Evolutionary conservation across 2,329 filamentous ascomycete genomes (phyloP), one percentile per base, ranked within the genome.

Genomic region (Monilinia laxa): DNA sequence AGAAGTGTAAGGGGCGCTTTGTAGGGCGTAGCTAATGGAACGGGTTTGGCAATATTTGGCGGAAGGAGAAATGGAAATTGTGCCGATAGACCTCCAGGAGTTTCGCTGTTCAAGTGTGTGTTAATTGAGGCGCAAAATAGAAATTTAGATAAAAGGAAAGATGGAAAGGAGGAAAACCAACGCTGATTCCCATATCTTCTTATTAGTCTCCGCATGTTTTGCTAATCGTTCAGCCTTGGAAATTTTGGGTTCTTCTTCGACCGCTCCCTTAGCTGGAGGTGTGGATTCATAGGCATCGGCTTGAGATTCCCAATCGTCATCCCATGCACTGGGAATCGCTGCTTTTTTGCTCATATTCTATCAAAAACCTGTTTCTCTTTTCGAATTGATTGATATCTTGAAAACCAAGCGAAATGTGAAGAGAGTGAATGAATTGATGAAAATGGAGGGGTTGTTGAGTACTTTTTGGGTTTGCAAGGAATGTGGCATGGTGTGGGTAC

Each of bases 111-210:
- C 9, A 14, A 31, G 49, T 4, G 56, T 38, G 18, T 56, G 40
- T 58, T 49, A 62, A 25, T 40, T 18, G 49, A 7, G 20, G 20
- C 10, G 31, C 14, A 62, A 49, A 42, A 7, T 7, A 23, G 14
- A 25, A 42, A 12, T 38, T 20, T 35, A 35, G 9, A 42, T 12
- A 52, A 18, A n/a, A 45, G 23, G 35, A 14, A 47, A 6, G 55
- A 31, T 54, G 16, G 45, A 14, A 28, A 16, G 12, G 25, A 28
- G 6, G 3, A 40, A 55, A 28, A 74, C 86, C 66, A 86, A 95
- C 90, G 93, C 94, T 75, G 92, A 89, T 75, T 95, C 87, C 94
- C 94, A 97, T 66, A 97, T 80, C 77, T 90, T 90, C 74, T 89
- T 87, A 77, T 97, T 96, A 64, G 89, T 85, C 77, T 97, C 92